Percentiles rank a stretch among this genome's conserved stretches.
phyloP scores from a whole-genome alignment of 805 yeast species.

The Yamadazyma paraphyllophila region DNA sequence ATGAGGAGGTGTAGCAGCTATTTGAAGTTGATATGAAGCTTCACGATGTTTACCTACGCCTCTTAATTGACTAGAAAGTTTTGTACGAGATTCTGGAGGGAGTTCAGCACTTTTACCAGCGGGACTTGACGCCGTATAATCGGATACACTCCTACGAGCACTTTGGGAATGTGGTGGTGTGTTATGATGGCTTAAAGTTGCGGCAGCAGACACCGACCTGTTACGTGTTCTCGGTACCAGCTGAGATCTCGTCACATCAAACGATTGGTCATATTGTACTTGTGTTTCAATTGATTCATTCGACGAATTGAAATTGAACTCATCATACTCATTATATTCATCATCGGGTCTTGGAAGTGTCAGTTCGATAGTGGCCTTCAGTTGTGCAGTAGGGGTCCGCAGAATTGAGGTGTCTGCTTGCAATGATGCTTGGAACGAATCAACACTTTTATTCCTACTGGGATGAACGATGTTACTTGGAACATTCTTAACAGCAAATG shows the following conservation, averaged over 20 bases:
- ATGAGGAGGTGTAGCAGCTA: slow-evolving; percentile 61
- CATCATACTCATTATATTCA: slow-evolving; percentile 14
- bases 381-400: not conserved
- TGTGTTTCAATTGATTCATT: slow-evolving; percentile 12
- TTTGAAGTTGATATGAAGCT: slow-evolving; percentile 64
- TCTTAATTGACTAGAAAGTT: slow-evolving; percentile 49
- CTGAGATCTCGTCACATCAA: not conserved
- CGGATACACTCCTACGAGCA: slow-evolving; percentile 11
- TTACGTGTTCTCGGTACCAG: slow-evolving; percentile 1
- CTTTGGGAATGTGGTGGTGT: not conserved
- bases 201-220: slow-evolving; percentile 8
- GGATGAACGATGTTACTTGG: slow-evolving; percentile 21
- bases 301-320: slow-evolving; percentile 17
- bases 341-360: not conserved
- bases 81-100: slow-evolving; percentile 34
- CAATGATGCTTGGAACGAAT: slow-evolving; percentile 17
- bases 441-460: slow-evolving; percentile 22
- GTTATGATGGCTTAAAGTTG: not conserved
- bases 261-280: not conserved
- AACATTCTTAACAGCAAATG: slow-evolving; percentile 15
- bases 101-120: slow-evolving; percentile 15
- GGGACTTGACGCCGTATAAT: slow-evolving; percentile 11
- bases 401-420: slow-evolving; percentile 1
- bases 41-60: slow-evolving; percentile 61
- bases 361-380: not conserved